phyloP scores from a whole-genome alignment of 2,329 filamentous ascomycete genomes.

The Diaporthe capsici region DNA sequence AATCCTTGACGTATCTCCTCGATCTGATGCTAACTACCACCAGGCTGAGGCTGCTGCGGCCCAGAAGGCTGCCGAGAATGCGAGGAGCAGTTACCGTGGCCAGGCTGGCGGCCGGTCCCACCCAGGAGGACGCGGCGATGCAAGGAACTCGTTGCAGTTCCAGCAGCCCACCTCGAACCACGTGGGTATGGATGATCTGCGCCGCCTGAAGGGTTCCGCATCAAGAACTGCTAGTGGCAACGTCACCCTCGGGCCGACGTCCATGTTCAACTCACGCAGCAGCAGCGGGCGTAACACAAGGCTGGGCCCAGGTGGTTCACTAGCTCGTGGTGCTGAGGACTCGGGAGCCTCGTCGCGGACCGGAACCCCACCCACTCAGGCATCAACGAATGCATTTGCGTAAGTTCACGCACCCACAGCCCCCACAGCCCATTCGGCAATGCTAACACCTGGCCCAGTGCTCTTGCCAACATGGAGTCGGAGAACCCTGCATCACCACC shows the following conservation, averaged over 20 bases:
- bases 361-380: constrained; percentile 81
- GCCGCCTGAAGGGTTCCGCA: constrained; percentile 79
- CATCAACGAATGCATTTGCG: constrained; percentile 88
- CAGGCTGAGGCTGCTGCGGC: constrained; percentile 81
- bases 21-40: constrained; percentile 47
- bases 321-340: constrained; percentile 83
- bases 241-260: constrained; percentile 82
- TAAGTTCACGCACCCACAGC: constrained; percentile 62
- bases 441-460: constrained; percentile 57
- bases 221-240: constrained; percentile 74
- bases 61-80: constrained; percentile 83
- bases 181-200: constrained; percentile 91
- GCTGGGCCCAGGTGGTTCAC: constrained; percentile 80
- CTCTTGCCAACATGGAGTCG: constrained; percentile 73
- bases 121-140: constrained; percentile 81
- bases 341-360: constrained; percentile 91
- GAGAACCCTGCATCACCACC: constrained; percentile 79
- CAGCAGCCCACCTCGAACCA: constrained; percentile 85
- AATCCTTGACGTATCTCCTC: too few species aligned
- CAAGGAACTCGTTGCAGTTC: constrained; percentile 83
- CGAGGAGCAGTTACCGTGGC: constrained; percentile 74
- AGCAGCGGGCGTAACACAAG: constrained; percentile 81
- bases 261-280: constrained; percentile 90
- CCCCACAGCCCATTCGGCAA: neutral
- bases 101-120: constrained; percentile 77